A percentile compares a stretch with the other conserved stretches of the same genome.
Evolutionary conservation across 2,329 filamentous ascomycete species (phyloP).

Genomic region (Neofusicoccum umdonicola): DNA sequence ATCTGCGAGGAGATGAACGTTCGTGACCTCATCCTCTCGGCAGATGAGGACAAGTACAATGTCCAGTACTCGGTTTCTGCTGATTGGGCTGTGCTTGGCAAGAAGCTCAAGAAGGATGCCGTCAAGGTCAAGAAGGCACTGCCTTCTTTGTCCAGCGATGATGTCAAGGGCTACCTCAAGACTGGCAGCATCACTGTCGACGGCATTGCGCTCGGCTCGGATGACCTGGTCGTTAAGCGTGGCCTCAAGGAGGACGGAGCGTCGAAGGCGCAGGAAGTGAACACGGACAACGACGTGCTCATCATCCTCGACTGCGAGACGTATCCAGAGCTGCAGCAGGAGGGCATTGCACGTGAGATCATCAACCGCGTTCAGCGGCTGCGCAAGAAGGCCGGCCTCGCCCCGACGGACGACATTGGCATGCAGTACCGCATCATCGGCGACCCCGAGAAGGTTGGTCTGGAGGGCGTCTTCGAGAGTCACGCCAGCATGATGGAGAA

Average conservation of each 20-base stretch:
- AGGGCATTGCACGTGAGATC: conserved; percentile 87
- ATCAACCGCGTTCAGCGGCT: conserved; percentile 90
- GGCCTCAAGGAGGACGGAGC: conserved; percentile 70
- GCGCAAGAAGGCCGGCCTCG: conserved; percentile 88
- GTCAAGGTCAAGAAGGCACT: conserved; percentile 88
- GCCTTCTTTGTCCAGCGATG: conserved; percentile 71
- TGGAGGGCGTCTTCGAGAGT: conserved; percentile 67
- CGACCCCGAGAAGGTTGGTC: conserved; percentile 73
- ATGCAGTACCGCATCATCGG: conserved; percentile 86
- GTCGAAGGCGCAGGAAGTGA: conserved; percentile 76
- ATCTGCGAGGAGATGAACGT: conserved; percentile 91
- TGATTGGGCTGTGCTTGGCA: conserved; percentile 91
- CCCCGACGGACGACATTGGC: conserved; percentile 89
- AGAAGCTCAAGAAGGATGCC: conserved; percentile 96
- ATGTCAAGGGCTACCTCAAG: conserved; percentile 75
- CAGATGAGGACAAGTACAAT: conserved; percentile 85
- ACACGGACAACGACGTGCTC: conserved; percentile 85
- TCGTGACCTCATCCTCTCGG: conserved; percentile 76
- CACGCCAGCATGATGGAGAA: conserved; percentile 72
- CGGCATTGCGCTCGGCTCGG: conserved; percentile 77
- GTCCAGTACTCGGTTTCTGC: conserved; percentile 87
- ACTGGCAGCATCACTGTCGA: conserved; percentile 77
- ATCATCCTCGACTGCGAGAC: conserved; percentile 82
- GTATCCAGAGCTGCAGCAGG: conserved; percentile 81
- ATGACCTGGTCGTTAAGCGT: conserved; percentile 79